These are phyloP conservation scores for carrot (Daucus carota) DNA, from an alignment of 129 eudicot genomes.

Conservation along the genomic window DNA sequence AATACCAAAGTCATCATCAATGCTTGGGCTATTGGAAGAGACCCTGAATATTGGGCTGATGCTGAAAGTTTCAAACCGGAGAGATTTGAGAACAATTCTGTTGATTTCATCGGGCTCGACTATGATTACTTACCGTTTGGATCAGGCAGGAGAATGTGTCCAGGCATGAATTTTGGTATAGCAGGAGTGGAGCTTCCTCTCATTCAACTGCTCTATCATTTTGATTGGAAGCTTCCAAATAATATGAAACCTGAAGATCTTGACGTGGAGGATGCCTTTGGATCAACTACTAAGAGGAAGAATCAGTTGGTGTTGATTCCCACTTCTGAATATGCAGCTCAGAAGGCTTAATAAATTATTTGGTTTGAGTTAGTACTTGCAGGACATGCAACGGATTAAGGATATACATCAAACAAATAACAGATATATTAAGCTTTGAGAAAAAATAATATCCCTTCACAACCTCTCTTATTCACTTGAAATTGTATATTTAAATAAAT, in stretches of 20 bases:
- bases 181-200: slow-evolving; percentile 14
- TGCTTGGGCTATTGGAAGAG: slow-evolving; percentile 1
- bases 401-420: not conserved
- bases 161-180: slow-evolving; percentile 1
- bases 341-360: not conserved
- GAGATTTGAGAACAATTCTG: slow-evolving; percentile 1
- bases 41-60: slow-evolving; percentile 2
- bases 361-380: not conserved
- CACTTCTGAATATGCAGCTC: not conserved
- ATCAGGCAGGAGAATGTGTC: slow-evolving; percentile 10
- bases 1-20: slow-evolving; percentile 4
- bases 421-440: too few species aligned
- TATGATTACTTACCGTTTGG: slow-evolving; percentile 8
- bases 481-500: too few species aligned
- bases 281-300: slow-evolving; percentile 1
- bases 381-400: not conserved
- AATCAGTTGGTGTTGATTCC: not conserved
- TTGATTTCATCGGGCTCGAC: not conserved
- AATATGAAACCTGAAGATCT: slow-evolving; percentile 13
- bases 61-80: slow-evolving; percentile 4
- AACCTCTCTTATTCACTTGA: too few species aligned
- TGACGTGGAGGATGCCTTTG: slow-evolving; percentile 15
- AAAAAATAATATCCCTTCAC: too few species aligned
- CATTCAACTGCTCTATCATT: slow-evolving; percentile 4
- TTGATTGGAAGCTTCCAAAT: slow-evolving; percentile 4